A percentile compares a stretch with the other conserved stretches of the same genome.
Conservation (phyloP, 148 eudicot genomes). For the Rhododendron molle region DNA sequence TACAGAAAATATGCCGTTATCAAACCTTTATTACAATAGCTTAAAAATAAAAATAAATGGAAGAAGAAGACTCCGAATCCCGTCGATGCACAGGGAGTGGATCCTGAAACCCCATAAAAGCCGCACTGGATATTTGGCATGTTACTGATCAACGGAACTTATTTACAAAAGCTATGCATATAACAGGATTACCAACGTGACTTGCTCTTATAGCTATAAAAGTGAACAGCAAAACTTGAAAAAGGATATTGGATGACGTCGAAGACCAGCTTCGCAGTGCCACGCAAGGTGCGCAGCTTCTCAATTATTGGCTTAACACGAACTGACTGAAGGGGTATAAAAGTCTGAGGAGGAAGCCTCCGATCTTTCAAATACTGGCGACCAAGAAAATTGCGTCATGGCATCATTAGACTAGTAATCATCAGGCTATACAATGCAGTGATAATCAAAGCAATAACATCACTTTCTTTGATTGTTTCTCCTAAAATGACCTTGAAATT, state of each 20-base stretch:
- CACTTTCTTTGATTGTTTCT: not conserved
- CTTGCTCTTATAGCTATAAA: not conserved
- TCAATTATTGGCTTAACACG: conserved; percentile 83
- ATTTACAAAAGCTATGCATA: not conserved
- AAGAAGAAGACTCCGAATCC: not conserved
- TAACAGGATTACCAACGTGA: not conserved
- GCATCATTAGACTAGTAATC: not conserved
- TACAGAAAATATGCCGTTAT: not conserved
- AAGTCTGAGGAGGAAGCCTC: conserved; percentile 94
- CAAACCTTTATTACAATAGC: not conserved
- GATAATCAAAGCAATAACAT: conserved; percentile 2
- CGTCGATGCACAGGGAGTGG: not conserved
- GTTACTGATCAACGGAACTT: not conserved
- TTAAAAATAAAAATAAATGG: not conserved
- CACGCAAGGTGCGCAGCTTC: conserved; percentile 77
- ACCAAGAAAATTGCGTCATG: not conserved
- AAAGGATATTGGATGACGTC: conserved; percentile 99
- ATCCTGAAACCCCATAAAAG: not conserved
- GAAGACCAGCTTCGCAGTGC: conserved; percentile 80
- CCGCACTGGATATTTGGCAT: not conserved
- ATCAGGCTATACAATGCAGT: not conserved
- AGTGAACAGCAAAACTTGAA: not conserved
- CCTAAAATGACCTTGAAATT: not conserved
- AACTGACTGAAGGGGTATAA: conserved; percentile 92
- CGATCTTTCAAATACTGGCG: conserved; percentile 87